A percentile compares a stretch with the other conserved stretches of the same genome.
Evolutionary conservation across 306 rosid species (phyloP).

Genomic region (Vicia faba): DNA sequence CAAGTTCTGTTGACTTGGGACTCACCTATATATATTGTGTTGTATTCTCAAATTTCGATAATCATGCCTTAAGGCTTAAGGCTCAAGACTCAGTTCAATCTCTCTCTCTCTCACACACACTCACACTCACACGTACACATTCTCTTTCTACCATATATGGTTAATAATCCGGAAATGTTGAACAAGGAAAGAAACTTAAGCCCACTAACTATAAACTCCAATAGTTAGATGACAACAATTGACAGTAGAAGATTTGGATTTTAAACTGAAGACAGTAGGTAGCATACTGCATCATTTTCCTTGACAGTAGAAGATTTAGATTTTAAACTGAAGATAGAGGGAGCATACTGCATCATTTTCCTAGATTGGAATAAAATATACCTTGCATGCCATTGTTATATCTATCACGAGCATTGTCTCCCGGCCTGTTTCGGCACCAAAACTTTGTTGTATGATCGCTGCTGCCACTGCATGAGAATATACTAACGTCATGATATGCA

Average conservation of each 20-base stretch:
- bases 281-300: constrained; percentile 8
- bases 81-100: background rate
- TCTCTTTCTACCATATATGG: constrained; percentile 2
- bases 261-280: constrained; percentile 7
- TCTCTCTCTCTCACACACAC: background rate
- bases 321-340: constrained; percentile 6
- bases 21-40: constrained; percentile 6
- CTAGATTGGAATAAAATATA: constrained; percentile 31
- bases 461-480: constrained; percentile 86
- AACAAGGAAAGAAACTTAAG: constrained; percentile 5
- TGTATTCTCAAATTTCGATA: background rate
- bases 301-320: background rate
- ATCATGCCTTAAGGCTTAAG: background rate
- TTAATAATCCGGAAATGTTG: constrained; percentile 20
- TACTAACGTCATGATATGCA: constrained; percentile 15
- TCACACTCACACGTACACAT: background rate
- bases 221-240: constrained; percentile 21
- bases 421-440: constrained; percentile 99
- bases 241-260: background rate
- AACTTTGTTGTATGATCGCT: constrained; percentile 95
- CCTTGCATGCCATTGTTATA: constrained; percentile 73
- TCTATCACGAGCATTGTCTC: constrained; percentile 85
- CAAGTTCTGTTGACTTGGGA: background rate
- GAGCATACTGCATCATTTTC: constrained; percentile 9
- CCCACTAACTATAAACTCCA: constrained; percentile 5